These are phyloP conservation scores for Beauveria caledonica DNA, from an alignment of 2,329 filamentous ascomycete genomes.

Conservation along the genomic window DNA sequence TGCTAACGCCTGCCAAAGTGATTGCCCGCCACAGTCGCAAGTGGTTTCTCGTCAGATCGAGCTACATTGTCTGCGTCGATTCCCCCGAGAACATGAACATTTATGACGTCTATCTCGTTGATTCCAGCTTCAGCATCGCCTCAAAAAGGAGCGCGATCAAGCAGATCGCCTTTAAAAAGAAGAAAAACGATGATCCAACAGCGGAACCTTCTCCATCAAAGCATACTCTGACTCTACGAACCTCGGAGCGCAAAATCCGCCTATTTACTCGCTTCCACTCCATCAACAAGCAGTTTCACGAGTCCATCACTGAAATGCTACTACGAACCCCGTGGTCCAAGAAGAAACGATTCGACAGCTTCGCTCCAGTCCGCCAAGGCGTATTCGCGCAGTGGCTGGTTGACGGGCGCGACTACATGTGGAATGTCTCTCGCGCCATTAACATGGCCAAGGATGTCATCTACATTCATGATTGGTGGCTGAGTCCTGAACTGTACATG, in stretches of 20 bases:
- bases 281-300: constrained; percentile 84
- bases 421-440: constrained; percentile 94
- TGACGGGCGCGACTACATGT: constrained; percentile 97
- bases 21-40: constrained; percentile 81
- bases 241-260: constrained; percentile 86
- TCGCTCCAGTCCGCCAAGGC: constrained; percentile 77
- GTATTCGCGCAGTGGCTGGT: constrained; percentile 96
- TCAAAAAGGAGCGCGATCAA: constrained; percentile 56
- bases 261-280: constrained; percentile 86
- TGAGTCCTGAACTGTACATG: constrained; percentile 94
- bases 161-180: constrained; percentile 49
- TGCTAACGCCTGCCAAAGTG: constrained; percentile 69
- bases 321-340: constrained; percentile 74
- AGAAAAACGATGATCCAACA: constrained; percentile 40
- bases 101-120: constrained; percentile 96
- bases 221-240: constrained; percentile 78
- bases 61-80: constrained; percentile 96
- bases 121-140: constrained; percentile 76
- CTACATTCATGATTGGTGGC: constrained; percentile 99
- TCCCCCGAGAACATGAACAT: constrained; percentile 98
- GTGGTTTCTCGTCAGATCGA: constrained; percentile 97
- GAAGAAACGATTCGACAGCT: constrained; percentile 83
- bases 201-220: constrained; percentile 36
- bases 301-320: constrained; percentile 83
- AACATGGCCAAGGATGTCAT: constrained; percentile 97